Evolutionary conservation across 495 filamentous ascomycete genomes (phyloP), one percentile per base, ranked within the genome.

Genomic region (Aspergillus funiculosus): DNA sequence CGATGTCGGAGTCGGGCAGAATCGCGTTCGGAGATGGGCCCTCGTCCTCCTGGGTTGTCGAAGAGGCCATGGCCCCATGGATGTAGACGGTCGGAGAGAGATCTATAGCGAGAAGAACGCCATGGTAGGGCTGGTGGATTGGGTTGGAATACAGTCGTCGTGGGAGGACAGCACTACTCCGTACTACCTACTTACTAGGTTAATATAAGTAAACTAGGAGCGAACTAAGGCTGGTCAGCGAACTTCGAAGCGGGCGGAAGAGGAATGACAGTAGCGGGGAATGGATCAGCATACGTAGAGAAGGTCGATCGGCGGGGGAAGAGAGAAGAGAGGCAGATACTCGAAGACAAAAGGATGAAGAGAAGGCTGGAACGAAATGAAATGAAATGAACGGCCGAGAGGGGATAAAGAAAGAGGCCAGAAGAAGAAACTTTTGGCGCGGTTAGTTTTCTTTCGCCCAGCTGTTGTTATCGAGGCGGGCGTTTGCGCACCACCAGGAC

Each of bases 41-140:
- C 40, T 63, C 53, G 51, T 73, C 69, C 43, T 60, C 60, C 50
- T 62, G 63, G 50, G 56, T 57, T 54, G 51, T 58, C 57, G 57
- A 53, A 51, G 60, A 61, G 59, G 56, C 63, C 68, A 73, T 72
- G 43, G 48, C 64, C 52, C 62, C 67, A 71, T 70, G 46, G 49
- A 48, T 47, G 29, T 45, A 35, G 32, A 37, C 38, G 39, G 32
- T 38, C 32, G 34, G 39, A 9, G 9, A 39, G 19, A 21, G 9
- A 20, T 48, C 45, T 58, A 67, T 46, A 52, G 48, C 22, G 53
- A 56, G 34, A 41, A 30, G 52, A 58, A 55, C 54, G 60, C 64
- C 66, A 68, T 71, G 57, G 30, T 17, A 35, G 30, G 36, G 36
- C 13, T 43, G 6, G 36, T 29, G 20, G 30, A 22, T 18, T 24